A percentile compares a stretch with the other conserved stretches of the same genome.
Evolutionary conservation across 2,329 filamentous ascomycete species (phyloP).

Genomic region (Trichoderma lentiforme): DNA sequence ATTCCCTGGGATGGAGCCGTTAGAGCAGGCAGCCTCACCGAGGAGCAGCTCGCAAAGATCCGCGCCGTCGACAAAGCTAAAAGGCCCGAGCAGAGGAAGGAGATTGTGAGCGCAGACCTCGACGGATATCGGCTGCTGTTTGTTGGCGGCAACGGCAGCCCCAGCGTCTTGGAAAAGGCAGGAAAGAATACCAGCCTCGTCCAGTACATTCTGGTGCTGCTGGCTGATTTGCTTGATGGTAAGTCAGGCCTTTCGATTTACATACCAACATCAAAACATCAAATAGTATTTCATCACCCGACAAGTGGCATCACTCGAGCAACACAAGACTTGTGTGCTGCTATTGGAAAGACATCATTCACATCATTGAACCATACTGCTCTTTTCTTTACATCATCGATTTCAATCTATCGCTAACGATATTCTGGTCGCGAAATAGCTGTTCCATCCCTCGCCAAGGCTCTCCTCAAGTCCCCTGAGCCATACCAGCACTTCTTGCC

Average conservation of each 20-base stretch:
- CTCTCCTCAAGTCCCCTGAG: conserved; percentile 70
- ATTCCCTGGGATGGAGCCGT: conserved; percentile 98
- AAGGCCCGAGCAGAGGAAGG: conserved; percentile 76
- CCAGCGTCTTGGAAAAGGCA: conserved; percentile 76
- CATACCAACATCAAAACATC: neutral
- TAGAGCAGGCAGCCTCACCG: conserved; percentile 87
- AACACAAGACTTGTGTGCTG: neutral
- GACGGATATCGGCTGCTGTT: conserved; percentile 78
- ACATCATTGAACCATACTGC: neutral
- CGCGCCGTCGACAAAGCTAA: conserved; percentile 94
- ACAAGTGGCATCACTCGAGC: neutral
- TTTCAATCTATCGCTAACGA: neutral
- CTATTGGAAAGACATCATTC: neutral
- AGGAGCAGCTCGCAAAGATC: conserved; percentile 91
- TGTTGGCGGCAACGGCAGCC: conserved; percentile 67
- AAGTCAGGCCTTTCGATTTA: conserved; percentile 28
- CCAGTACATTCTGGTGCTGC: conserved; percentile 89
- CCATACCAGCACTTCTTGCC: conserved; percentile 82
- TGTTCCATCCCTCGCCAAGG: conserved; percentile 72
- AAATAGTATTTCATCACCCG: neutral
- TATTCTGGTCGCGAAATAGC: conserved; percentile 46
- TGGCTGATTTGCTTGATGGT: conserved; percentile 86
- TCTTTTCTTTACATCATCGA: neutral
- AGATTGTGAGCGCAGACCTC: conserved; percentile 76
- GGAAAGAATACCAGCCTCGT: conserved; percentile 85